Conservation (phyloP, 108 stramenopile species). For the Stephanodiscus minutulus region DNA sequence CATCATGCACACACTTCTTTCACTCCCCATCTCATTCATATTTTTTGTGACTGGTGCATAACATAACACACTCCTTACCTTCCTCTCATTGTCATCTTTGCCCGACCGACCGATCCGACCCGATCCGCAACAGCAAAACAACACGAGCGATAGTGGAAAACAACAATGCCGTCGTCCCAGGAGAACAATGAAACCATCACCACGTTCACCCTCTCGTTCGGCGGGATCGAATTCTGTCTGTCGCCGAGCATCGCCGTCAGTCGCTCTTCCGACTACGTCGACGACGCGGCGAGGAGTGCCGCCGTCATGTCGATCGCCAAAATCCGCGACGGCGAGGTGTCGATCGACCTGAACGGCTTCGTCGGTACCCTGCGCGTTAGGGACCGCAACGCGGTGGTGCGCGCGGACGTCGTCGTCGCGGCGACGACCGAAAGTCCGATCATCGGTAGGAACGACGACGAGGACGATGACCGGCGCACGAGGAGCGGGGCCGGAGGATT, state of each 20-base stretch:
- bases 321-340: constrained; percentile 34
- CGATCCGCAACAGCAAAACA: too few species aligned
- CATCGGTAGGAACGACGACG: neutral
- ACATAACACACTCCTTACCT: too few species aligned
- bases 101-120: too few species aligned
- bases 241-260: neutral
- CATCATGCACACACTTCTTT: too few species aligned
- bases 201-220: constrained; percentile 57
- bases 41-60: too few species aligned
- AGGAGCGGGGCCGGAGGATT: too few species aligned
- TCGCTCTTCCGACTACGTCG: neutral
- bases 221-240: constrained; percentile 61
- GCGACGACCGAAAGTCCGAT: neutral
- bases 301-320: constrained; percentile 25
- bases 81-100: too few species aligned
- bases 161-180: constrained; percentile 22
- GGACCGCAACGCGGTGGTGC: neutral
- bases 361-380: constrained; percentile 51
- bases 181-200: constrained; percentile 9
- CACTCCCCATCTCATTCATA: too few species aligned
- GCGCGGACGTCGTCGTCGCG: neutral
- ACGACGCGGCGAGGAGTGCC: constrained; percentile 29
- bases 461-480: constrained; percentile 5
- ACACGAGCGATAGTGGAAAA: too few species aligned
- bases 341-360: constrained; percentile 50